These are phyloP conservation scores for Mortierella claussenii DNA, from an alignment of 192 early-diverging fungal species.

Conservation along the genomic window DNA sequence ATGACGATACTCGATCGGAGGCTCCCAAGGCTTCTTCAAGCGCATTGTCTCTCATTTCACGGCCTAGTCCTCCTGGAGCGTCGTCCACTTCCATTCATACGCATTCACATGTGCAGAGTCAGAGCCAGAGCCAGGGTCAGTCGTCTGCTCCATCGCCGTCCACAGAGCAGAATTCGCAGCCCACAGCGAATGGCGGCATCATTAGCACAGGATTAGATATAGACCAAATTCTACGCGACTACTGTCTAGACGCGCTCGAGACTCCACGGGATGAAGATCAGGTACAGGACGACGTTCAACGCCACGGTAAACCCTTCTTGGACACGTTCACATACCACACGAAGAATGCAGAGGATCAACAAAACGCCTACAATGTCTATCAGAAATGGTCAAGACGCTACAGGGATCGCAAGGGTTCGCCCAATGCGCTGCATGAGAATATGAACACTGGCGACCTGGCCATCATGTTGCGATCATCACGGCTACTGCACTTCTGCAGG, in stretches of 20 bases:
- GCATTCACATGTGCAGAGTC: no score
- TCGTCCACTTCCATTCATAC: no score
- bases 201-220: constrained; percentile 37
- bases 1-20: constrained; percentile 29
- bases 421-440: constrained; percentile 49
- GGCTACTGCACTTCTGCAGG: constrained; percentile 69
- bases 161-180: constrained; percentile 14
- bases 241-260: constrained; percentile 38
- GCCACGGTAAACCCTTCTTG: constrained; percentile 66
- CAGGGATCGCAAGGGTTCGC: constrained; percentile 42
- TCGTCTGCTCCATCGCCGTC: constrained; percentile 12
- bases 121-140: constrained; percentile 8
- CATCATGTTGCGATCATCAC: constrained; percentile 62
- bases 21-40: constrained; percentile 14
- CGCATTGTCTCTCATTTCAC: constrained; percentile 11
- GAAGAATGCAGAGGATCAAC: constrained; percentile 60
- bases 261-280: constrained; percentile 27
- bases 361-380: constrained; percentile 65
- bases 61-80: constrained; percentile 18
- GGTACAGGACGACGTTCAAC: constrained; percentile 57
- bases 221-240: constrained; percentile 44
- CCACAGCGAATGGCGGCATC: not conserved
- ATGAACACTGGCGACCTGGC: constrained; percentile 61
- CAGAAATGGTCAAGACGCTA: constrained; percentile 66
- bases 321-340: constrained; percentile 58